phyloP scores from a whole-genome alignment of 805 yeast genomes.

The Barnettozyma pratensis region DNA sequence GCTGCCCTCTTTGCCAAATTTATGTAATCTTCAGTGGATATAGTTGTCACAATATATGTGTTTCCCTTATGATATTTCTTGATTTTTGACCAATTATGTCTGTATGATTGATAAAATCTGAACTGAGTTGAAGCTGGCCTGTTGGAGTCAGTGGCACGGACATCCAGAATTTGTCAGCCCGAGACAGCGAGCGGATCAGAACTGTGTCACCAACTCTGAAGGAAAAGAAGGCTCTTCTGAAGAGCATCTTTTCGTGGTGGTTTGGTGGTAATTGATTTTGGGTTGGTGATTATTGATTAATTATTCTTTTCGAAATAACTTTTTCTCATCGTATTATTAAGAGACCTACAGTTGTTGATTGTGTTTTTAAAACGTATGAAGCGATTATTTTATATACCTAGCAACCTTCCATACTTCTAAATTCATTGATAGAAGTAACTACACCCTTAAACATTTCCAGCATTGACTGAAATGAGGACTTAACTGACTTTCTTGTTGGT shows the following conservation, averaged over 20 bases:
- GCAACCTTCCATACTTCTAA: too few species aligned
- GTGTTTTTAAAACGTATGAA: too few species aligned
- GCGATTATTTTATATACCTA: too few species aligned
- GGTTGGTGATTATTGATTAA: neutral
- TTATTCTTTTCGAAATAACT: neutral
- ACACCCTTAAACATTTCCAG: too few species aligned
- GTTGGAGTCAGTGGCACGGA: constrained; percentile 21
- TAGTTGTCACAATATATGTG: constrained; percentile 30
- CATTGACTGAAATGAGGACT: too few species aligned
- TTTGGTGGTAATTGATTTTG: neutral
- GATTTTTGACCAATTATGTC: constrained; percentile 34
- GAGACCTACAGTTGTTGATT: too few species aligned
- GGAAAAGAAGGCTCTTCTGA: constrained; percentile 5
- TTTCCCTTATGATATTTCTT: constrained; percentile 27
- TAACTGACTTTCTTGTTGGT: too few species aligned
- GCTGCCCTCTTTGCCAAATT: constrained; percentile 37
- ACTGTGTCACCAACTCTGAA: constrained; percentile 18
- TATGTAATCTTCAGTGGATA: constrained; percentile 41
- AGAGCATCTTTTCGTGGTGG: neutral
- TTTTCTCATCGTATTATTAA: too few species aligned
- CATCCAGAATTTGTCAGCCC: constrained; percentile 22
- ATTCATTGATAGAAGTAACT: too few species aligned
- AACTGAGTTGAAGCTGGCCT: constrained; percentile 16
- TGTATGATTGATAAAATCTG: constrained; percentile 29
- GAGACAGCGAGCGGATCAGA: constrained; percentile 14